Base-by-base conservation (phyloP, 352 stramenopile genomes). In the Globisporangium heterothallicum region DNA sequence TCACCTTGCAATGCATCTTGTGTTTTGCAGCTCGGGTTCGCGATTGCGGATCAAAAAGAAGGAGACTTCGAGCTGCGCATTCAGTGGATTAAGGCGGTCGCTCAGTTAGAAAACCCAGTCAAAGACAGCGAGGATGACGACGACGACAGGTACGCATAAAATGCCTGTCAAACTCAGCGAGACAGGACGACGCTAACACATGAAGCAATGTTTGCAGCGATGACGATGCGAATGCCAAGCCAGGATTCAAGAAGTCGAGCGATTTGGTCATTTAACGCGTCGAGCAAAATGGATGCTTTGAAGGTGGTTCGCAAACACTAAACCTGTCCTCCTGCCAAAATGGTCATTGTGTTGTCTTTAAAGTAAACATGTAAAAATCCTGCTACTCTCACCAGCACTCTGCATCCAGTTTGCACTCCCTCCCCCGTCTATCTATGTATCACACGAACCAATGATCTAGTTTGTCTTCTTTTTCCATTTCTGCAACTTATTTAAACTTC, bases 51-150 rank as follows among this genome's bases (percentile, higher is more conserved):
- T 60, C 74, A 94, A 52, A 86, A 88, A 34, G 84, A 94, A 68
- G 84, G 84, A 26, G 73, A 89, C 40, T 94, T 94, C 53, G 74
- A 92, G 67, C 64, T 94, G 46, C 72, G 74, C 35, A 63, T 94
- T 25, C 74, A 94, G 53, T 94, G 84, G 84, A 92, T 94, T 50
- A 94, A 94, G 63, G 84, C 81, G 7, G 52, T 92, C 18, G 74
- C 78, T 40, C 72, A 88, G 42, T 44, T 92, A 66, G 70, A 79
- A 42, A 63, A 63, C 21, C 57, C 26, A 1, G 32, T 14, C 9
- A 52, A 64, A 10, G 53, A 66, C 40, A 66, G 64, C 4, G 45
- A 68, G 29, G 52, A 74, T 10, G 59, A 66, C 34, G 55, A 73
- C 29, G 43, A 53, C 42, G 42, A 62, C 42, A 45, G 42, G 64